These are phyloP conservation scores for Lasiosphaeria ovina DNA, from an alignment of 495 filamentous ascomycete species.

Conservation along the genomic window DNA sequence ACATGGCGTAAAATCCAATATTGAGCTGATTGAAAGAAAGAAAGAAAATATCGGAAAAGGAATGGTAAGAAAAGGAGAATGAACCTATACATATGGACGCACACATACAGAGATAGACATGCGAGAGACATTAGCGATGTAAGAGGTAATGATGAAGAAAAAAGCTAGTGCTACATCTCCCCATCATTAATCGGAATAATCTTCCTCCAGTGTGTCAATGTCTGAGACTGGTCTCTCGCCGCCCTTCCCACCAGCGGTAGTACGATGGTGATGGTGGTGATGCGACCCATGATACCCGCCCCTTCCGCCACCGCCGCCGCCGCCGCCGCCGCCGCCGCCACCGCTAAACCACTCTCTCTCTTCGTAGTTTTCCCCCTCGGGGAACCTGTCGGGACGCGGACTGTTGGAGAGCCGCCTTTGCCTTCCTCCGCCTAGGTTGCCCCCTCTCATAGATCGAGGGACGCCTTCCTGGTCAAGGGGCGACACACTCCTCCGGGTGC, in stretches of 20 bases:
- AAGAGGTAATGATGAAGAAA: neutral
- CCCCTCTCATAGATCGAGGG: neutral
- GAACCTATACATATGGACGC: too few relatives aligned
- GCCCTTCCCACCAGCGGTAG: neutral
- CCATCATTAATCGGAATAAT: neutral
- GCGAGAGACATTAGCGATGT: too few relatives aligned
- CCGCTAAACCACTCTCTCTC: neutral
- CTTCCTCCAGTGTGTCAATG: neutral
- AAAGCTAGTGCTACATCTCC: neutral
- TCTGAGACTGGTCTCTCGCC: neutral
- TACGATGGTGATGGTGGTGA: neutral
- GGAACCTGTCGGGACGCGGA: neutral
- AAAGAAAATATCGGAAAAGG: too few relatives aligned
- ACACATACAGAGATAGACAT: too few relatives aligned
- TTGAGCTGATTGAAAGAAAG: too few relatives aligned
- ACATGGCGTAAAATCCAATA: too few relatives aligned
- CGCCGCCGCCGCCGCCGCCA: neutral
- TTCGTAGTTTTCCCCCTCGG: neutral
- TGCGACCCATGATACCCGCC: neutral
- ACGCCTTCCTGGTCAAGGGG: neutral
- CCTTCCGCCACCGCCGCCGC: neutral
- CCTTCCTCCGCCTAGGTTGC: neutral
- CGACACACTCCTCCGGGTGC: neutral
- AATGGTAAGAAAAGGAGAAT: too few relatives aligned
- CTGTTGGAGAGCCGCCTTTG: neutral